Conservation (phyloP, 129 eudicot species). For the Tagetes patula region DNA sequence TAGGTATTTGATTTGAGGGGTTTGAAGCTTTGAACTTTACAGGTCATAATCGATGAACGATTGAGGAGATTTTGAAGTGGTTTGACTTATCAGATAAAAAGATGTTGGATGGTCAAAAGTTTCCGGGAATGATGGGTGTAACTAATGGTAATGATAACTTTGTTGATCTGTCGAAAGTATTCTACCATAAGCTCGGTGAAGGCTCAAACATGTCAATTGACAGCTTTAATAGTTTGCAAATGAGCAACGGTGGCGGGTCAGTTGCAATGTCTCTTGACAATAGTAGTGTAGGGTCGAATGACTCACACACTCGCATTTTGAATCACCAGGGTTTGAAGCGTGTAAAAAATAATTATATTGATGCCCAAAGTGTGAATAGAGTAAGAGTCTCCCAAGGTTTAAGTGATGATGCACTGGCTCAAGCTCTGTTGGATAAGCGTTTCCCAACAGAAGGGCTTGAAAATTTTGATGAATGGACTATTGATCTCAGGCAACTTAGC, state of each 20-base stretch:
- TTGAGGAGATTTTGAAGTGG: slow-evolving; percentile 23
- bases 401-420: slow-evolving; percentile 78
- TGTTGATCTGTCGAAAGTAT: slow-evolving; percentile 58
- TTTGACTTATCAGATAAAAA: slow-evolving; percentile 20
- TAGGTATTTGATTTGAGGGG: slow-evolving; percentile 16
- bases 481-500: slow-evolving; percentile 68
- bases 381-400: slow-evolving; percentile 66
- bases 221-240: slow-evolving; percentile 68
- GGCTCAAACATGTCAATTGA: slow-evolving; percentile 85
- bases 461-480: slow-evolving; percentile 87
- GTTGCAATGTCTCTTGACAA: slow-evolving; percentile 89
- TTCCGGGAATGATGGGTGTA: slow-evolving; percentile 68
- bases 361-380: slow-evolving; percentile 67
- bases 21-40: background rate
- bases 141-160: slow-evolving; percentile 56
- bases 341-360: slow-evolving; percentile 51
- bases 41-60: slow-evolving; percentile 34
- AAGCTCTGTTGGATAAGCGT: slow-evolving; percentile 68
- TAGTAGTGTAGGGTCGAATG: slow-evolving; percentile 89
- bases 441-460: slow-evolving; percentile 70
- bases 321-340: slow-evolving; percentile 40
- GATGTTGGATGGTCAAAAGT: slow-evolving; percentile 80
- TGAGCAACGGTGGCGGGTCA: slow-evolving; percentile 86
- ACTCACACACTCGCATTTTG: slow-evolving; percentile 65
- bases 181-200: slow-evolving; percentile 74